These are phyloP conservation scores for Tetraselmis chui DNA, from an alignment of 139 green algal genomes.

Conservation along the genomic window DNA sequence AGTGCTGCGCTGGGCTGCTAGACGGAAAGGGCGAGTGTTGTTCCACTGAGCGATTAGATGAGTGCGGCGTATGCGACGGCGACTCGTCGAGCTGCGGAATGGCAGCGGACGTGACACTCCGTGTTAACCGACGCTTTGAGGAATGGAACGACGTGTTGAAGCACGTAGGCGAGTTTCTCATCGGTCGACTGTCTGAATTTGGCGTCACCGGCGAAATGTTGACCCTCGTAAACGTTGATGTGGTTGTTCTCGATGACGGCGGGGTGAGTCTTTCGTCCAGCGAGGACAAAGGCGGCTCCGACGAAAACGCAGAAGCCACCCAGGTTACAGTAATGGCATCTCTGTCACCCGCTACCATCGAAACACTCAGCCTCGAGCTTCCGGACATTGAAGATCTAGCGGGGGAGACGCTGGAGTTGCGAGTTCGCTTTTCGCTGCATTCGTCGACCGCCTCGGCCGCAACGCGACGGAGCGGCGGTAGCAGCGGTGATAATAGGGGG, in stretches of 20 bases:
- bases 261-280: no score
- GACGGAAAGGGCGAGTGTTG: slow-evolving; percentile 46
- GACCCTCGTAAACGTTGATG: not conserved
- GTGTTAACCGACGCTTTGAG: not conserved
- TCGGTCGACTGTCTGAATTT: not conserved
- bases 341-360: not conserved
- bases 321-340: not conserved
- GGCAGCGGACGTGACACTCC: not conserved
- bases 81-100: slow-evolving; percentile 27
- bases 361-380: not conserved
- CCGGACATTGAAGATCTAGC: not conserved
- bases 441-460: no score
- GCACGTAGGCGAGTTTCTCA: not conserved
- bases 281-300: not conserved
- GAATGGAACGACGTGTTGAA: not conserved
- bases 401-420: not conserved
- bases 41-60: slow-evolving; percentile 26
- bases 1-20: slow-evolving; percentile 25
- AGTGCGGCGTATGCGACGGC: slow-evolving; percentile 48
- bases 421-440: not conserved
- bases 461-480: not conserved
- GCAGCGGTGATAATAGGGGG: no score
- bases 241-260: not conserved
- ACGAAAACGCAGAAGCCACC: no score
- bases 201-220: not conserved